phyloP scores from a whole-genome alignment of 169 alveolate genomes.

The Plasmodium relictum region DNA sequence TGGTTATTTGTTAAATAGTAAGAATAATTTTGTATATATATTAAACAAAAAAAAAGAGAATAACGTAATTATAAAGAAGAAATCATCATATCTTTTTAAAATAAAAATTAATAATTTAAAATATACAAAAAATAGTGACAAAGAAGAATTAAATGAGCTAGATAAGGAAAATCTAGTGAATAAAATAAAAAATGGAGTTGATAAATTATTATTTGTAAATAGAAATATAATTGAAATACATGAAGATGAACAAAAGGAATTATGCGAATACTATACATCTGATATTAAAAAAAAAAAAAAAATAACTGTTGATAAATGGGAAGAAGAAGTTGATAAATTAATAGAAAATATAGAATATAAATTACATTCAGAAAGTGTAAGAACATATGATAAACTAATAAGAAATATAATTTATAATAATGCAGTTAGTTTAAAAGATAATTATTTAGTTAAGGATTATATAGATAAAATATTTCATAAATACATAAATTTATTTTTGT shows the following conservation, averaged over 20 bases:
- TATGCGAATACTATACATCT: not conserved
- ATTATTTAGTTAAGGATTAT: not conserved
- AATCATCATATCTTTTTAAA: not conserved
- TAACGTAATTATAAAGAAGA: not conserved
- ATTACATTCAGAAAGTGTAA: not conserved
- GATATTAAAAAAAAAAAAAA: slow-evolving; percentile 1
- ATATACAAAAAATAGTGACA: not conserved
- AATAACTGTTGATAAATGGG: slow-evolving; percentile 9
- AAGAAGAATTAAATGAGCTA: not conserved
- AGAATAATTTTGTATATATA: not conserved
- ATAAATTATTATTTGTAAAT: slow-evolving; percentile 32
- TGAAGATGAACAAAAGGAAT: not conserved
- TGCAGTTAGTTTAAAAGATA: not conserved
- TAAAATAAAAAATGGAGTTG: slow-evolving; percentile 12
- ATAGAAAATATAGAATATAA: not conserved
- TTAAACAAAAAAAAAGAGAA: not conserved
- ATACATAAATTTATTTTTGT: slow-evolving; percentile 10
- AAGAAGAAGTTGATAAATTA: slow-evolving; percentile 18
- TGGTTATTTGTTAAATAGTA: not conserved
- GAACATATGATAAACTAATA: slow-evolving; percentile 1
- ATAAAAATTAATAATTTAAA: not conserved
- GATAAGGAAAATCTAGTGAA: not conserved
- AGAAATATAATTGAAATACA: slow-evolving; percentile 8
- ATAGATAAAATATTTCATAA: slow-evolving; percentile 9
- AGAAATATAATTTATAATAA: not conserved